These are phyloP conservation scores for Guillardia theta DNA, from an alignment of 78 protist genomes.

Conservation along the genomic window DNA sequence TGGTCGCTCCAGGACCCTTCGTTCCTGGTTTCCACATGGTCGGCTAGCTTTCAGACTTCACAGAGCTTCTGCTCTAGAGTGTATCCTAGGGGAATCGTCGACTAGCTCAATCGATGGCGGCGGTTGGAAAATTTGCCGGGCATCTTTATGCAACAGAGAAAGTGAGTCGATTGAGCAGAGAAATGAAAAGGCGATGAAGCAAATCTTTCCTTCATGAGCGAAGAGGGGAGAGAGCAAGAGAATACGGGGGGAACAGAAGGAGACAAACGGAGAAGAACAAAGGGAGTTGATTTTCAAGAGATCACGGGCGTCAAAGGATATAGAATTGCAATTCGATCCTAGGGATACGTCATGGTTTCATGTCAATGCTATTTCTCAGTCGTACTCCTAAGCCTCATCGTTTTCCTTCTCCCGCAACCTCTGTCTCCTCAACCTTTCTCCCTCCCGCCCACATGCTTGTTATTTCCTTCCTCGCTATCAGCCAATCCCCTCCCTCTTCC, in stretches of 20 bases:
- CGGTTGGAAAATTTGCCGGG: background rate
- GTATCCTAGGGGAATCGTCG: background rate
- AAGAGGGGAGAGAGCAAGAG: no score
- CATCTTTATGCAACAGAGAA: background rate
- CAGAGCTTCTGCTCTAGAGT: no score
- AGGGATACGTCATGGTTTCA: background rate
- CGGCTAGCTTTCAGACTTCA: no score
- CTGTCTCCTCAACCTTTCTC: background rate
- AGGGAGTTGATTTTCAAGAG: no score
- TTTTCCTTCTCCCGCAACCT: background rate
- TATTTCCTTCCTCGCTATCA: background rate
- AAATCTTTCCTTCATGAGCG: background rate
- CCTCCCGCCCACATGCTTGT: background rate
- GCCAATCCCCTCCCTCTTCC: background rate
- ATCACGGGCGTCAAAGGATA: background rate
- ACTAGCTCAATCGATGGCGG: background rate
- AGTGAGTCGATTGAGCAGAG: background rate
- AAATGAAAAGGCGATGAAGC: background rate
- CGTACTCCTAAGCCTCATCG: background rate
- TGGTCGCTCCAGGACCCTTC: slow-evolving; percentile 26
- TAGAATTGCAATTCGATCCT: background rate
- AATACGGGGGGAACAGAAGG: no score
- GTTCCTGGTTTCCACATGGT: slow-evolving; percentile 57
- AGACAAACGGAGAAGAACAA: no score
- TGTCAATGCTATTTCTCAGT: background rate